Percentiles rank a stretch among this genome's conserved stretches.
phyloP scores from a whole-genome alignment of 441 rosid species.

The Populus trichocarpa region DNA sequence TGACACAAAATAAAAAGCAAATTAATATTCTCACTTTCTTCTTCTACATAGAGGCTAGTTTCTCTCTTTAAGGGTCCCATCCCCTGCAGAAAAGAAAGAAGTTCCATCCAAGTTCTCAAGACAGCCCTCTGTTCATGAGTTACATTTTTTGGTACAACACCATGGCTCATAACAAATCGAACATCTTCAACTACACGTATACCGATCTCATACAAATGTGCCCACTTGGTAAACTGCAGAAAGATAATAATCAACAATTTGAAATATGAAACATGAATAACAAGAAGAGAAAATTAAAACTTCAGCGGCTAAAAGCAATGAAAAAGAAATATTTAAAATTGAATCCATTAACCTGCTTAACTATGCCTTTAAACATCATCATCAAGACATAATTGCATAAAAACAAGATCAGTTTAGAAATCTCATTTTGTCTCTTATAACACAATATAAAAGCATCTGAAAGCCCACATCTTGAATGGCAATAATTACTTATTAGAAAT shows the following conservation, averaged over 20 bases:
- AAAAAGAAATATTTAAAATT: constrained; percentile 11
- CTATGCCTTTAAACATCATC: background rate
- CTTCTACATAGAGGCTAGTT: constrained; percentile 68
- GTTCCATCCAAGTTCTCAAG: constrained; percentile 74
- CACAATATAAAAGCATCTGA: background rate
- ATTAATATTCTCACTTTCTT: constrained; percentile 64
- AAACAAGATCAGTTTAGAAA: background rate
- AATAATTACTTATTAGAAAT: background rate
- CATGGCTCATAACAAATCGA: constrained; percentile 85
- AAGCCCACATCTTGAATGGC: background rate
- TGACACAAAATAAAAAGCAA: constrained; percentile 64
- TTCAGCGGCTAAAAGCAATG: background rate
- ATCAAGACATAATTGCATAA: background rate
- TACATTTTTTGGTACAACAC: constrained; percentile 63
- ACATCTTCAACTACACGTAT: constrained; percentile 80
- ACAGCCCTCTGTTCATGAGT: constrained; percentile 59
- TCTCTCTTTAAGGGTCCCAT: constrained; percentile 90
- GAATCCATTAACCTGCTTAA: background rate
- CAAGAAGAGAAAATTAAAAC: background rate
- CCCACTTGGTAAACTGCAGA: constrained; percentile 76
- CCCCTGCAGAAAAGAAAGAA: constrained; percentile 88
- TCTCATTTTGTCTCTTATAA: background rate
- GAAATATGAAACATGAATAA: constrained; percentile 6
- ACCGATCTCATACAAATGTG: constrained; percentile 53
- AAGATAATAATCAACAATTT: constrained; percentile 23